Evolutionary conservation across 164 flowering plant genomes (phyloP).

Genomic region (Stephania japonica): DNA sequence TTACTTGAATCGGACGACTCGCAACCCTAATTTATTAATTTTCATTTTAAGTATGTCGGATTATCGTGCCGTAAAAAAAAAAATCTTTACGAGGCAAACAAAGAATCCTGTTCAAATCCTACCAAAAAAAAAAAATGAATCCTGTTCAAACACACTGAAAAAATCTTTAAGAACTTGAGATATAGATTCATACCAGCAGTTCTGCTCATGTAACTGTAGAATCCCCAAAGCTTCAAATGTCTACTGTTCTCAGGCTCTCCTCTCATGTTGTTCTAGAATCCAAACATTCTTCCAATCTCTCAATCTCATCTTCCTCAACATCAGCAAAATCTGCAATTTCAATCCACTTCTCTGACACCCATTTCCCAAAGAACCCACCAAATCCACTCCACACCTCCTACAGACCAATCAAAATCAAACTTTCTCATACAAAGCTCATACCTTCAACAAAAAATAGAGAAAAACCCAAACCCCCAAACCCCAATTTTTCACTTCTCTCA

Average conservation of each 20-base stretch:
- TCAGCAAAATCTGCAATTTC: conserved; percentile 12
- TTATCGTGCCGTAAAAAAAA: no score
- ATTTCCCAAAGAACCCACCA: not conserved
- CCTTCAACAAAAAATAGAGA: conserved; percentile 7
- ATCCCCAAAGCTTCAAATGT: not conserved
- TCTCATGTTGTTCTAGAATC: no score
- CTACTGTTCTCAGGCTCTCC: not conserved
- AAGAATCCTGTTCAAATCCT: no score
- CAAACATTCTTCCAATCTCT: not conserved
- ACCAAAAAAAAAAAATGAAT: no score
- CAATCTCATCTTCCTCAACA: not conserved
- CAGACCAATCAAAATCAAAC: conserved; percentile 6
- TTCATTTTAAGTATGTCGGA: no score
- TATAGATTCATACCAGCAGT: not conserved
- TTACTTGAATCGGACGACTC: no score
- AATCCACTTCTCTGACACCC: conserved; percentile 1
- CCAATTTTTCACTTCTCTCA: conserved; percentile 6
- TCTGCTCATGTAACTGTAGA: not conserved
- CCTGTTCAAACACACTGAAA: no score
- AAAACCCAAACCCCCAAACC: conserved; percentile 7
- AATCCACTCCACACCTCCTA: conserved; percentile 9
- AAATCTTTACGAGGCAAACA: no score
- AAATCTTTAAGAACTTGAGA: not conserved
- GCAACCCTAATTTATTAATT: no score
- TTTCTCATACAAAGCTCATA: not conserved